These are phyloP conservation scores for Fraxinus excelsior DNA, from an alignment of 257 asterid species.

Conservation along the genomic window DNA sequence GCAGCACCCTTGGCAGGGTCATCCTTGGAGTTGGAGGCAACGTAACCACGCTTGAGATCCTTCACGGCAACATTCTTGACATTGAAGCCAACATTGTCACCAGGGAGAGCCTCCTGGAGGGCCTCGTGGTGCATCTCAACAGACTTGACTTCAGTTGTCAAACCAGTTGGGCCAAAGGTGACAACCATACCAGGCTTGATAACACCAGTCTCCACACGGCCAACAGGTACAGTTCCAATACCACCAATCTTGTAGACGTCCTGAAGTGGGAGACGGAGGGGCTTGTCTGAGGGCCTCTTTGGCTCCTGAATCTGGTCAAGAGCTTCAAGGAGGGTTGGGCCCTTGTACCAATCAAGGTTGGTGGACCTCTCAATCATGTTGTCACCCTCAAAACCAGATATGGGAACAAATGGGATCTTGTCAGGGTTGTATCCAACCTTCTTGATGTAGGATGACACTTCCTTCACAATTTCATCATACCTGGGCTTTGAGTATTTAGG, in stretches of 20 bases:
- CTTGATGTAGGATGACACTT: constrained; percentile 78
- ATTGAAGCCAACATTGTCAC: constrained; percentile 82
- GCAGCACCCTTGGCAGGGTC: constrained; percentile 78
- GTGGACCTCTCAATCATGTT: constrained; percentile 81
- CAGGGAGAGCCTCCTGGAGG: constrained; percentile 74
- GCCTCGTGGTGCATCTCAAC: constrained; percentile 88
- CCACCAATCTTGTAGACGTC: constrained; percentile 90
- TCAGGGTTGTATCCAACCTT: constrained; percentile 86
- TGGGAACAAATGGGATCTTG: constrained; percentile 66
- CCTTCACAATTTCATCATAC: constrained; percentile 75
- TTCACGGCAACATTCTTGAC: constrained; percentile 84
- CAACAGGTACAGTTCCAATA: constrained; percentile 83
- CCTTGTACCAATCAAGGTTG: constrained; percentile 87
- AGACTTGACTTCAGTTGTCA: constrained; percentile 82
- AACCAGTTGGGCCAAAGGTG: constrained; percentile 71
- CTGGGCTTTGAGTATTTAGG: constrained; percentile 81
- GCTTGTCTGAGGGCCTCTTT: constrained; percentile 85
- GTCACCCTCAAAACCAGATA: constrained; percentile 73
- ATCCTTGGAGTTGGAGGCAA: constrained; percentile 82
- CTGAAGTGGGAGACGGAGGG: constrained; percentile 86
- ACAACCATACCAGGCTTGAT: constrained; percentile 74
- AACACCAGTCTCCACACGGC: constrained; percentile 71
- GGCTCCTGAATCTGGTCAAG: constrained; percentile 66
- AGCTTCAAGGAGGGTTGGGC: constrained; percentile 81
- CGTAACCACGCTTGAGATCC: constrained; percentile 82